Conservation (phyloP, 2,329 filamentous ascomycete species). For the Aureobasidium sp. region DNA sequence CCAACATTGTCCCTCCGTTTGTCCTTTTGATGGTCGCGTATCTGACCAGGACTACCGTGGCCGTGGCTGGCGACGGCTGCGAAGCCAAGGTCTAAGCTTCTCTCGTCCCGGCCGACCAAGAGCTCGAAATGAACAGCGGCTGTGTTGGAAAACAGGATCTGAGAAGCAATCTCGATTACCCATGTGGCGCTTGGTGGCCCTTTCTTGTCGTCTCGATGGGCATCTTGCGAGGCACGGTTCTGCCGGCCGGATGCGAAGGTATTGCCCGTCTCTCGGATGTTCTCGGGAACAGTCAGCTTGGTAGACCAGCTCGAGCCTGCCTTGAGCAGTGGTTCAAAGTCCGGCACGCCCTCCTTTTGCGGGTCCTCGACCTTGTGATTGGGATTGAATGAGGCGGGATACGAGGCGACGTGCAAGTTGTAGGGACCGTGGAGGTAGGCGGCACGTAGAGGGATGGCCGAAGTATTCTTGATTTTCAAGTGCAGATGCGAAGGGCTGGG, state of each 20-base stretch:
- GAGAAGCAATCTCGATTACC: constrained; percentile 85
- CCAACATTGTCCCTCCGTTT: constrained; percentile 57
- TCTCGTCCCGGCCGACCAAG: constrained; percentile 75
- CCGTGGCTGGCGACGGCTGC: constrained; percentile 48
- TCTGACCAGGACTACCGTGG: constrained; percentile 55
- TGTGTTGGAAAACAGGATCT: constrained; percentile 87
- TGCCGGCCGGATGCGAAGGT: constrained; percentile 22
- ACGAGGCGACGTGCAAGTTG: constrained; percentile 78
- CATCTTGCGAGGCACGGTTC: constrained; percentile 30
- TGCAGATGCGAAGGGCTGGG: constrained; percentile 75
- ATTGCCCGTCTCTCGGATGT: constrained; percentile 59
- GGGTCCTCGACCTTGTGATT: constrained; percentile 68
- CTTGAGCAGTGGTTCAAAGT: constrained; percentile 95
- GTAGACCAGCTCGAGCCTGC: constrained; percentile 83
- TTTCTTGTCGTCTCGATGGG: constrained; percentile 33
- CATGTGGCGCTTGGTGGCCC: constrained; percentile 62
- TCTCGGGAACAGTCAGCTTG: constrained; percentile 70
- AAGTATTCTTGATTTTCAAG: constrained; percentile 87
- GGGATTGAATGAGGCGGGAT: constrained; percentile 75
- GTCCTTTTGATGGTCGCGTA: constrained; percentile 69
- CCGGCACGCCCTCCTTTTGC: constrained; percentile 67
- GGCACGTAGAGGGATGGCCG: constrained; percentile 80
- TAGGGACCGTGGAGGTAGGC: constrained; percentile 97
- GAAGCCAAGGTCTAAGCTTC: constrained; percentile 65
- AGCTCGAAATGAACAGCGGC: constrained; percentile 86